These are phyloP conservation scores for Myxozyma sirexii DNA, from an alignment of 805 yeast genomes.

Conservation along the genomic window DNA sequence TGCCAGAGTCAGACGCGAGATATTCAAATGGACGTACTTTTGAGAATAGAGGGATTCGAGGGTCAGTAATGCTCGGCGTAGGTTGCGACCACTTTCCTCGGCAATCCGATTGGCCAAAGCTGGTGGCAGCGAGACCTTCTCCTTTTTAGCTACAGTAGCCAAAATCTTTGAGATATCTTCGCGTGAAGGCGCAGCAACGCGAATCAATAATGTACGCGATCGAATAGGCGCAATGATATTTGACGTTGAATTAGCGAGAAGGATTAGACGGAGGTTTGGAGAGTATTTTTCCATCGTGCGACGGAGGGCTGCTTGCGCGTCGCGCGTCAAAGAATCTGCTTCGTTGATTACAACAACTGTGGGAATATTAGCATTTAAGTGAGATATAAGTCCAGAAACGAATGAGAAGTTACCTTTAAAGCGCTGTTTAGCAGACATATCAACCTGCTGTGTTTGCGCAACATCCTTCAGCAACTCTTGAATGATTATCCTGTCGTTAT, in stretches of 20 bases:
- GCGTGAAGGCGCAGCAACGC: constrained; percentile 78
- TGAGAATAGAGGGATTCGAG: constrained; percentile 70
- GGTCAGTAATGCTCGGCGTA: constrained; percentile 75
- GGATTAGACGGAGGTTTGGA: constrained; percentile 75
- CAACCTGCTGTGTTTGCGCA: constrained; percentile 96
- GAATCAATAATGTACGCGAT: constrained; percentile 85
- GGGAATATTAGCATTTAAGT: background rate
- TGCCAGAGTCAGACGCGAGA: too few species aligned
- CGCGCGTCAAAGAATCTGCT: constrained; percentile 85
- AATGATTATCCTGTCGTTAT: constrained; percentile 90
- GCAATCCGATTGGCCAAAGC: constrained; percentile 57
- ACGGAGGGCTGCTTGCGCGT: constrained; percentile 94
- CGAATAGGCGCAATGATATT: constrained; percentile 92
- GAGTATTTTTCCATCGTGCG: constrained; percentile 97
- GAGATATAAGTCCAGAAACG: background rate
- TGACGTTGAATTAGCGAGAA: constrained; percentile 87
- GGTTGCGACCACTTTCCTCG: constrained; percentile 61
- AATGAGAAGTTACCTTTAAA: constrained; percentile 44
- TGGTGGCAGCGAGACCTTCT: constrained; percentile 49
- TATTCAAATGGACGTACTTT: too few species aligned
- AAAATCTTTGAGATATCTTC: constrained; percentile 63
- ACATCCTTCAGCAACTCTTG: constrained; percentile 92
- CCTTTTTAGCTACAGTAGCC: constrained; percentile 57
- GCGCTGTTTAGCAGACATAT: constrained; percentile 57
- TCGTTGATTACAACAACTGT: constrained; percentile 78